These are phyloP conservation scores for Nicotiana otophora DNA, from an alignment of 257 asterid genomes.

Conservation along the genomic window DNA sequence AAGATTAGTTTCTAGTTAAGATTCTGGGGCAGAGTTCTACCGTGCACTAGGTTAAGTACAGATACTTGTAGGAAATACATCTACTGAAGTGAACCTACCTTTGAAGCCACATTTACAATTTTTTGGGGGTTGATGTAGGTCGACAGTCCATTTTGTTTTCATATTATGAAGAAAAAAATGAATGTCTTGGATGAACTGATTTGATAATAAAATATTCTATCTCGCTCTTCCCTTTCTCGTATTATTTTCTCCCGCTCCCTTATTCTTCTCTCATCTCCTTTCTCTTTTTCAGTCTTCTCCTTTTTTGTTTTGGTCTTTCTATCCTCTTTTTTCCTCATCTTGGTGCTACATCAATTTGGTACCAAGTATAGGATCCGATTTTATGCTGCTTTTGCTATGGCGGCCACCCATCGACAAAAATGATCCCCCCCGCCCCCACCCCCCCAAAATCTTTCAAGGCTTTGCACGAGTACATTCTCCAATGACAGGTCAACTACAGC, in stretches of 20 bases:
- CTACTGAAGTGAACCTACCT: not conserved
- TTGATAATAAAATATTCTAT: not conserved
- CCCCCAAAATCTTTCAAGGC: not conserved
- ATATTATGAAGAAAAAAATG: not conserved
- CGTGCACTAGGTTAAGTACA: not conserved
- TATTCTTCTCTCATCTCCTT: not conserved
- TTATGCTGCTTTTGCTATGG: not conserved
- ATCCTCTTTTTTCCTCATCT: not conserved
- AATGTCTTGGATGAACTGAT: not conserved
- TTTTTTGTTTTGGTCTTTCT: not conserved
- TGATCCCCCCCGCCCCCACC: not conserved
- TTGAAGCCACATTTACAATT: not conserved
- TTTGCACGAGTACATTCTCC: not conserved
- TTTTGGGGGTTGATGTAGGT: not conserved
- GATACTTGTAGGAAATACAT: not conserved
- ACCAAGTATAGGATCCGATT: not conserved
- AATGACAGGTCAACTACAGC: no score
- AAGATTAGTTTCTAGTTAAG: not conserved
- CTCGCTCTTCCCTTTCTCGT: not conserved
- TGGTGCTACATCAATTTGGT: not conserved
- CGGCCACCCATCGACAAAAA: not conserved
- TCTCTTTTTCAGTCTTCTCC: not conserved
- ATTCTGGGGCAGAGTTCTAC: not conserved
- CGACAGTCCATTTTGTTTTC: not conserved
- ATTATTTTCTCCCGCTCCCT: not conserved